Conservation (phyloP, 345 rosid genomes). For the Boechera retrofracta region DNA sequence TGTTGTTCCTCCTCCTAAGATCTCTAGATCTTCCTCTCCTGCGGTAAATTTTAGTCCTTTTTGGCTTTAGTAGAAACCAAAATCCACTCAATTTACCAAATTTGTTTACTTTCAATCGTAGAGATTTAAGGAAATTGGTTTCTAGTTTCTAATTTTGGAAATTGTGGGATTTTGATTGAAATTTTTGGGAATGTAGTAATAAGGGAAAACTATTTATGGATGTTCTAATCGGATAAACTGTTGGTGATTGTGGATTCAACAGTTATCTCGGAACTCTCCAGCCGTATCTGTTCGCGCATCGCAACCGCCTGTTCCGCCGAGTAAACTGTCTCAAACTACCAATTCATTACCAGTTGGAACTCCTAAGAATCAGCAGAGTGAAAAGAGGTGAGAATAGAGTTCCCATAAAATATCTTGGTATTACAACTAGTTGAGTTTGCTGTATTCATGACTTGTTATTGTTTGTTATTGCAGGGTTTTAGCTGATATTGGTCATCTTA, state of each 20-base stretch:
- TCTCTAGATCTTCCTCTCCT: conserved; percentile 87
- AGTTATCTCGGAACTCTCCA: conserved; percentile 61
- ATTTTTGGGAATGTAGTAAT: conserved; percentile 23
- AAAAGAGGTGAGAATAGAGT: conserved; percentile 57
- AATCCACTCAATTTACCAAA: conserved; percentile 9
- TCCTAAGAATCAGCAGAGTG: conserved; percentile 60
- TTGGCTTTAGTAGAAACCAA: neutral
- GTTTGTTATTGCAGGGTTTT: conserved; percentile 59
- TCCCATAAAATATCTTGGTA: neutral
- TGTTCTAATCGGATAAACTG: conserved; percentile 34
- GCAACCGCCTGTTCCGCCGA: conserved; percentile 61
- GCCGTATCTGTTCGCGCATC: conserved; percentile 60
- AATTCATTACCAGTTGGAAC: conserved; percentile 64
- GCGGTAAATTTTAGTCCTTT: conserved; percentile 51
- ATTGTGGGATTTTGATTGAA: conserved; percentile 34
- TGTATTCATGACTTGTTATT: conserved; percentile 9
- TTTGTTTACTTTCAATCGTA: conserved; percentile 2
- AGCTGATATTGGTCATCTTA: conserved; percentile 55
- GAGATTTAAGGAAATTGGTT: conserved; percentile 14
- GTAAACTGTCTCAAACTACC: conserved; percentile 50
- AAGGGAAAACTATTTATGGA: conserved; percentile 1
- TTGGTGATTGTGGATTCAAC: conserved; percentile 17
- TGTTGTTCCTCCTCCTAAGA: conserved; percentile 52
- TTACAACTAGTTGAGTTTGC: conserved; percentile 32
- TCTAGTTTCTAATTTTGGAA: conserved; percentile 38